phyloP scores from a whole-genome alignment of 2,329 filamentous ascomycete genomes.

The Phyllosticta ampelicida region DNA sequence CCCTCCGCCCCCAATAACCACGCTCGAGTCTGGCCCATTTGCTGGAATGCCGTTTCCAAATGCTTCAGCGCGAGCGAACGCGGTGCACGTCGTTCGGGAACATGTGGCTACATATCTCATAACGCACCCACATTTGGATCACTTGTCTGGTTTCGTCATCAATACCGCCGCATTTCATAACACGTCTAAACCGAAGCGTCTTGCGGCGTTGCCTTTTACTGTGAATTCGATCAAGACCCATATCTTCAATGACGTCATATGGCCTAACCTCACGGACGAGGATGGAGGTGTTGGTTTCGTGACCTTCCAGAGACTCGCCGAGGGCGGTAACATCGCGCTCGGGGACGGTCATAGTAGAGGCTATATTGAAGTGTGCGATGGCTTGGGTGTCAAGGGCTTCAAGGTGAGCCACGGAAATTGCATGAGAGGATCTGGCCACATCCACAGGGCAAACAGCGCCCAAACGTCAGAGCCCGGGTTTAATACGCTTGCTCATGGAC shows the following conservation, averaged over 20 bases:
- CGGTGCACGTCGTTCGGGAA: slow-evolving; percentile 64
- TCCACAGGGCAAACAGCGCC: slow-evolving; percentile 34
- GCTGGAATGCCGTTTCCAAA: slow-evolving; percentile 62
- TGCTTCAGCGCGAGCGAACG: slow-evolving; percentile 61
- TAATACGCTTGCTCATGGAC: slow-evolving; percentile 14
- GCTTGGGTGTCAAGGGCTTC: slow-evolving; percentile 79
- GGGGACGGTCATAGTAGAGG: slow-evolving; percentile 70
- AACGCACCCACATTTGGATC: slow-evolving; percentile 94
- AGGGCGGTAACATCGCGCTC: slow-evolving; percentile 76
- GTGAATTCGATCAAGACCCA: slow-evolving; percentile 86
- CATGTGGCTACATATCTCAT: slow-evolving; percentile 84
- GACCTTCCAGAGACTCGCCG: slow-evolving; percentile 77
- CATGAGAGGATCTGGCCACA: slow-evolving; percentile 48
- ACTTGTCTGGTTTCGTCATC: slow-evolving; percentile 82
- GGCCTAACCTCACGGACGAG: slow-evolving; percentile 95
- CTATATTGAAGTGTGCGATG: slow-evolving; percentile 81
- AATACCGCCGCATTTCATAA: slow-evolving; percentile 83
- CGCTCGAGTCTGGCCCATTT: slow-evolving; percentile 60
- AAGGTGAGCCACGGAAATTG: slow-evolving; percentile 84
- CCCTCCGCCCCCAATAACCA: slow-evolving; percentile 38
- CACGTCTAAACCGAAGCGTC: slow-evolving; percentile 64
- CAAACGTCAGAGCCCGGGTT: slow-evolving; percentile 28
- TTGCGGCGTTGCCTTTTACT: slow-evolving; percentile 80
- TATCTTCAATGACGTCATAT: slow-evolving; percentile 96
- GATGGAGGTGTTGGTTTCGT: slow-evolving; percentile 88